Conservation (phyloP, 2,329 filamentous ascomycete genomes). For the Ophiostoma tasmaniense region DNA sequence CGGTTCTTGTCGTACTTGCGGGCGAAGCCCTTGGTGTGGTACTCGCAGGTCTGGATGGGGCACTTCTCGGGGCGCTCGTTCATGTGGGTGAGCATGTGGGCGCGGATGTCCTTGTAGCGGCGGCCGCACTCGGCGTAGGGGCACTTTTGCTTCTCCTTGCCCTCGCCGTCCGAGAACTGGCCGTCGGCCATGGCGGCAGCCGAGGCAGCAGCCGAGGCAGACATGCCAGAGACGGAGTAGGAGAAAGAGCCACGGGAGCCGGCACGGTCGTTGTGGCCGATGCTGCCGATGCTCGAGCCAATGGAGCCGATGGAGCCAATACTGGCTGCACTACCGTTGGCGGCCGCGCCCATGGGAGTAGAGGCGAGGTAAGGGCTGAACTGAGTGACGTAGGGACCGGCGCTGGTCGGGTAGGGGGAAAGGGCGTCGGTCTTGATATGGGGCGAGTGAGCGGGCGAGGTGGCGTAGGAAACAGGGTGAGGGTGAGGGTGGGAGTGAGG, state of each 20-base stretch:
- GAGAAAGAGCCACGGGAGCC: conserved; percentile 51
- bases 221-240: conserved; percentile 22
- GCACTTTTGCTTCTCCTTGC: conserved; percentile 64
- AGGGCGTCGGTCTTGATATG: conserved; percentile 39
- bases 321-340: conserved; percentile 16
- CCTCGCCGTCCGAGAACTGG: conserved; percentile 54
- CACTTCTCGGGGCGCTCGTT: conserved; percentile 89
- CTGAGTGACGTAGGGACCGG: conserved; percentile 27
- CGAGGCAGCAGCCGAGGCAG: background rate
- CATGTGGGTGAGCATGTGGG: conserved; percentile 91
- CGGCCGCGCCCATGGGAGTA: conserved; percentile 28
- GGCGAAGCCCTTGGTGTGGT: conserved; percentile 85
- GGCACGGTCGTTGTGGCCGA: background rate
- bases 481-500: conserved; percentile 33
- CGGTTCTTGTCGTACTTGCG: conserved; percentile 95
- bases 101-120: conserved; percentile 83
- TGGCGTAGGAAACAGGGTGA: conserved; percentile 35
- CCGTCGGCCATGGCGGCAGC: conserved; percentile 32
- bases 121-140: conserved; percentile 77
- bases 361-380: conserved; percentile 40
- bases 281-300: background rate
- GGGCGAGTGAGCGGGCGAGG: conserved; percentile 54
- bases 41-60: conserved; percentile 84
- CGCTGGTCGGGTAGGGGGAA: conserved; percentile 46
- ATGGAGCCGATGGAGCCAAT: background rate